Conservation (phyloP, 768 basidiomycete genomes). For the Russula lepida region DNA sequence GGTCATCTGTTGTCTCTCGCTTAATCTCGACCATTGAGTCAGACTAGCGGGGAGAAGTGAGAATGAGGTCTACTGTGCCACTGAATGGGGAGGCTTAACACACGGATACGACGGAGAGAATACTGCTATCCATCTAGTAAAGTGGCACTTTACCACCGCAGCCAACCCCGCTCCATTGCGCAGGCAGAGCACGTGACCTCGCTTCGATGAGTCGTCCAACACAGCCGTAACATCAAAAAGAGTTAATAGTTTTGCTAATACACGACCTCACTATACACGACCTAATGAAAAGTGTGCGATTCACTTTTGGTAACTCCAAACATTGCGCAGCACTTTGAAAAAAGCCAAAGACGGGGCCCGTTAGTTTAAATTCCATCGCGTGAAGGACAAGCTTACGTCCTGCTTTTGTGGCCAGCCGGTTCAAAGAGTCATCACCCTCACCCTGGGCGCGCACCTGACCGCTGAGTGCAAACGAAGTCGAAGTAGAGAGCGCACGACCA, state of each 20-base stretch:
- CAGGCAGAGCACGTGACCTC: neutral
- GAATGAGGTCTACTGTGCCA: neutral
- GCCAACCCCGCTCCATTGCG: neutral
- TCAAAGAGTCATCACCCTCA: slow-evolving; percentile 94
- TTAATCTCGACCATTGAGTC: slow-evolving; percentile 74
- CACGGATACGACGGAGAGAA: slow-evolving; percentile 5
- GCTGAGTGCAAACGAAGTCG: slow-evolving; percentile 89
- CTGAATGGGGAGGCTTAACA: neutral
- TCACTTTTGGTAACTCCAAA: slow-evolving; percentile 96
- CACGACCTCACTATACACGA: slow-evolving; percentile 3
- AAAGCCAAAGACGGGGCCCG: slow-evolving; percentile 2
- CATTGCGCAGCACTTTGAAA: slow-evolving; percentile 80
- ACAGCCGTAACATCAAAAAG: neutral
- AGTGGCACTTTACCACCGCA: neutral
- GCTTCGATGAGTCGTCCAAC: too few species aligned
- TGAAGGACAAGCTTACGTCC: slow-evolving; percentile 60
- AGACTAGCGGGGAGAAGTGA: slow-evolving; percentile 25
- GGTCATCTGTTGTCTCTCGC: slow-evolving; percentile 28
- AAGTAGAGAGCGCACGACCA: slow-evolving; percentile 68
- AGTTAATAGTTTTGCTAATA: slow-evolving; percentile 7
- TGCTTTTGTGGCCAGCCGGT: slow-evolving; percentile 90
- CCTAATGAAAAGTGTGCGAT: slow-evolving; percentile 9
- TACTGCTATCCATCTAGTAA: neutral
- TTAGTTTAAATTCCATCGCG: neutral
- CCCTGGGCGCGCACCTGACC: slow-evolving; percentile 91